A percentile compares a stretch with the other conserved stretches of the same genome.
phyloP scores from a whole-genome alignment of 306 rosid species.

The Citrullus amarus region DNA sequence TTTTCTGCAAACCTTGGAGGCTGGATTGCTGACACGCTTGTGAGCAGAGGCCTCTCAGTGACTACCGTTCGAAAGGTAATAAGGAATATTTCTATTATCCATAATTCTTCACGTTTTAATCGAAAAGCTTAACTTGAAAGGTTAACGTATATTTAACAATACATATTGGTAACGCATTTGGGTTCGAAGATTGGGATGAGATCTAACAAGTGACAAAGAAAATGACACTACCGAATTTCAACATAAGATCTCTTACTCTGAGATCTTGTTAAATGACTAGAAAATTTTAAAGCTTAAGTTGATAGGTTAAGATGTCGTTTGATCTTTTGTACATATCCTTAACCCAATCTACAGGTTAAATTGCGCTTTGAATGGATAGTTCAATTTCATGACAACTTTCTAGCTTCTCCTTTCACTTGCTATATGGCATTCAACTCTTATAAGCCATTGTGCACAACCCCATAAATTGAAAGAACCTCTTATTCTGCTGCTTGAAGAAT shows the following conservation, averaged over 20 bases:
- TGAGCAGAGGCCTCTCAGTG: slow-evolving; percentile 69
- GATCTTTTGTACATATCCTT: background rate
- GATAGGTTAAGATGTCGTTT: background rate
- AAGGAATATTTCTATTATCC: background rate
- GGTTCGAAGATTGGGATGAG: background rate
- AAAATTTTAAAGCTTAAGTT: background rate
- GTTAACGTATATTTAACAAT: background rate
- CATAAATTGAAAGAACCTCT: background rate
- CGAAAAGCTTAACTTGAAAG: background rate
- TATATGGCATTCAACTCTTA: background rate
- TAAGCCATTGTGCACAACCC: background rate
- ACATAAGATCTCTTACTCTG: background rate
- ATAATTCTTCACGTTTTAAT: background rate
- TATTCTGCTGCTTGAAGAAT: background rate
- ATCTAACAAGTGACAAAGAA: background rate
- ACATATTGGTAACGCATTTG: background rate
- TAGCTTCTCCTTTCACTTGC: background rate
- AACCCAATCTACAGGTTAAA: too few species aligned
- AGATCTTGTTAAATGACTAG: background rate
- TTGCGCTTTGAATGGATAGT: too few species aligned
- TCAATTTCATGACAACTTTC: background rate
- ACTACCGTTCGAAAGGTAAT: slow-evolving; percentile 91
- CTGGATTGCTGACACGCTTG: slow-evolving; percentile 98
- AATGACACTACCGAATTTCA: background rate
- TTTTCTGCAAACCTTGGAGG: slow-evolving; percentile 93